Conservation (phyloP, 2,329 filamentous ascomycete species). For the Nemania serpens region DNA sequence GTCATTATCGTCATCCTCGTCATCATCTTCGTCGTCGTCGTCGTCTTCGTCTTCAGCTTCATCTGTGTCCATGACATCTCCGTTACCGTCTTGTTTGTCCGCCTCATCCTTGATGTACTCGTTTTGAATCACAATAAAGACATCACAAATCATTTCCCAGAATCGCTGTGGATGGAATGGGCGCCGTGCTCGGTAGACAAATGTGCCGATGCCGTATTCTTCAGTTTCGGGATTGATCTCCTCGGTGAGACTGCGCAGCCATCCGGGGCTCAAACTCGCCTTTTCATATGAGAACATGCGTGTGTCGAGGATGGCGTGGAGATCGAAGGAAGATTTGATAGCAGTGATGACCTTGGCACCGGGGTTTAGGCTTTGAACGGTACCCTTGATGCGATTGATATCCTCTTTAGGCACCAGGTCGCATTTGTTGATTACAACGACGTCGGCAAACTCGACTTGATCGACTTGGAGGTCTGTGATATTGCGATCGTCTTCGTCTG, state of each 20-base stretch:
- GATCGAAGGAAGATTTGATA: conserved; percentile 56
- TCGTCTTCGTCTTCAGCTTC: conserved; percentile 33
- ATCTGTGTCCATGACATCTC: conserved; percentile 29
- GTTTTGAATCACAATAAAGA: conserved; percentile 55
- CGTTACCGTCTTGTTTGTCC: conserved; percentile 33
- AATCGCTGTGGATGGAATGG: conserved; percentile 57
- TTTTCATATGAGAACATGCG: conserved; percentile 67
- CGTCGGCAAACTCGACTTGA: conserved; percentile 78
- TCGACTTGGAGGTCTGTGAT: conserved; percentile 78
- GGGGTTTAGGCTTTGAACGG: conserved; percentile 68
- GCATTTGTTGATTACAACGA: conserved; percentile 72
- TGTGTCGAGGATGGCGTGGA: conserved; percentile 68
- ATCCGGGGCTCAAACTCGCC: conserved; percentile 68
- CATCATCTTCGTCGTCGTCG: conserved; percentile 32
- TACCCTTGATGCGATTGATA: conserved; percentile 52
- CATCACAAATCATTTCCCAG: conserved; percentile 52
- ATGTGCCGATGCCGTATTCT: conserved; percentile 74
- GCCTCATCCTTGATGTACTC: conserved; percentile 47
- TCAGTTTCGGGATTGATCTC: conserved; percentile 75
- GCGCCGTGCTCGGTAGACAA: conserved; percentile 66
- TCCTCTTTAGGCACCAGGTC: conserved; percentile 57
- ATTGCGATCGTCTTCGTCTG: conserved; percentile 71
- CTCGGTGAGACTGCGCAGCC: conserved; percentile 71
- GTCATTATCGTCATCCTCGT: conserved; percentile 29
- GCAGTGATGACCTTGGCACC: conserved; percentile 67